phyloP scores from a whole-genome alignment of 2,329 filamentous ascomycete species.

The Fusarium sp. region DNA sequence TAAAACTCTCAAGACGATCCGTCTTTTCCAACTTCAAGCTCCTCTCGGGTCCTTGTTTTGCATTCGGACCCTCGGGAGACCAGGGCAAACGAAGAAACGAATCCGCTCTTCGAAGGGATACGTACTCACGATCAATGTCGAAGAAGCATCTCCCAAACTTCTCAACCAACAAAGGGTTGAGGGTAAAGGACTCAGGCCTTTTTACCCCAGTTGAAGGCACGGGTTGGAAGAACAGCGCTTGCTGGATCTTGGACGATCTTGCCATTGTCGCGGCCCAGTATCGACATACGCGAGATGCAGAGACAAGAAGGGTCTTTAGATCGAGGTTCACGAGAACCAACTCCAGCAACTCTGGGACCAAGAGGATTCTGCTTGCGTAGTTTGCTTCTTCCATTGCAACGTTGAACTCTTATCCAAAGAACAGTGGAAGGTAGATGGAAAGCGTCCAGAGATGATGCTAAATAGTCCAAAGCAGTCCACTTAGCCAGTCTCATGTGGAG shows the following conservation, averaged over 20 bases:
- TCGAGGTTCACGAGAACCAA: slow-evolving; percentile 43
- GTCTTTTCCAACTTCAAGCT: slow-evolving; percentile 23
- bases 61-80: slow-evolving; percentile 17
- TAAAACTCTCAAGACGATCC: slow-evolving; percentile 25
- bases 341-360: slow-evolving; percentile 44
- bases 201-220: neutral
- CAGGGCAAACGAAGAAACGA: slow-evolving; percentile 34
- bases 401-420: neutral
- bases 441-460: too few species aligned
- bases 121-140: slow-evolving; percentile 16
- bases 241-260: slow-evolving; percentile 25
- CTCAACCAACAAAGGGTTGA: slow-evolving; percentile 34
- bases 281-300: slow-evolving; percentile 40
- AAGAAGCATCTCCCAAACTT: slow-evolving; percentile 38
- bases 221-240: slow-evolving; percentile 27
- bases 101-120: slow-evolving; percentile 30
- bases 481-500: neutral
- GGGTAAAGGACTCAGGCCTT: neutral
- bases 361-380: neutral
- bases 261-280: slow-evolving; percentile 32
- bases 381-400: neutral
- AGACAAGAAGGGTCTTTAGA: slow-evolving; percentile 43
- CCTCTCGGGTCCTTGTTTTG: neutral
- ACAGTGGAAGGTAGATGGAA: neutral
- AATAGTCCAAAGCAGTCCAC: neutral